Percentiles rank a stretch among this genome's conserved stretches.
Evolutionary conservation across 73 alveolate genomes (phyloP).

Genomic region (Uronychia binucleata): DNA sequence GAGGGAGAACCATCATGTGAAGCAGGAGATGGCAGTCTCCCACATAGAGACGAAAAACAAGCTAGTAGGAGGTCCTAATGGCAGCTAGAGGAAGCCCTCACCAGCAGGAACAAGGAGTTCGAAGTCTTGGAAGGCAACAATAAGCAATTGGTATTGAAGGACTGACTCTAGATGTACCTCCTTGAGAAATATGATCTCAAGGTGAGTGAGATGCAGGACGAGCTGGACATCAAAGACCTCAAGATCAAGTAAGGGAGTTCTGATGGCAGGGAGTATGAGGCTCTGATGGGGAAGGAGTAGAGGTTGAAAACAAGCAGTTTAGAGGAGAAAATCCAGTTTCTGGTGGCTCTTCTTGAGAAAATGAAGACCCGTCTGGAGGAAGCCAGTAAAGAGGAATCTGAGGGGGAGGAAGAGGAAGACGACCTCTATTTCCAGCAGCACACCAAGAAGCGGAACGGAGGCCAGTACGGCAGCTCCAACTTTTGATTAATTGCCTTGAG

Average conservation of each 20-base stretch:
- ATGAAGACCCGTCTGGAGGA: not conserved
- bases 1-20: too few species aligned
- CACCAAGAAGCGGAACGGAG: not conserved
- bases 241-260: not conserved
- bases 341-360: not conserved
- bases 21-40: not conserved
- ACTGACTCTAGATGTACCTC: not conserved
- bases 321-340: not conserved
- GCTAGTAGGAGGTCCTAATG: not conserved
- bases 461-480: not conserved
- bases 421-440: not conserved
- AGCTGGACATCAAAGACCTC: constrained; percentile 27
- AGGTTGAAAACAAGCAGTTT: not conserved
- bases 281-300: not conserved
- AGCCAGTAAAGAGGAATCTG: constrained; percentile 1
- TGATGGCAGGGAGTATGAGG: not conserved
- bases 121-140: constrained; percentile 18
- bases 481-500: too few species aligned
- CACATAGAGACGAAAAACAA: constrained; percentile 24
- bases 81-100: constrained; percentile 25
- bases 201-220: constrained; percentile 35
- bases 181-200: constrained; percentile 42
- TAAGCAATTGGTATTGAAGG: constrained; percentile 4
- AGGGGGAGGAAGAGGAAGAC: not conserved
- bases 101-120: constrained; percentile 6